phyloP scores from a whole-genome alignment of 73 alveolate species.

The Paramecium primaurelia region DNA sequence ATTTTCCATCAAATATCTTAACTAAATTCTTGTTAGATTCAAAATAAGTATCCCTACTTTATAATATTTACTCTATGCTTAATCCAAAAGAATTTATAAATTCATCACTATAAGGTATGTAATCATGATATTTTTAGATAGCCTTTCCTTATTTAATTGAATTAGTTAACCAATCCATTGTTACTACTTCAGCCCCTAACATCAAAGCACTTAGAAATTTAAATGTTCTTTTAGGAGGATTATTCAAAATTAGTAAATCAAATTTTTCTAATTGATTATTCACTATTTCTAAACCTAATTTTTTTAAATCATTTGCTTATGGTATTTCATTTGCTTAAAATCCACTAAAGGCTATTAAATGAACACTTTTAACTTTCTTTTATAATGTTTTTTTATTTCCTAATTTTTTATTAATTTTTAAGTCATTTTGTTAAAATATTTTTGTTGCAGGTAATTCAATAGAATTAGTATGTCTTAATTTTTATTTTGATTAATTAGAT shows the following conservation, averaged over 20 bases:
- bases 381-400: not conserved
- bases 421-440: not conserved
- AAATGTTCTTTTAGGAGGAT: conserved; percentile 4
- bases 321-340: not conserved
- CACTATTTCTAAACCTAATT: not conserved
- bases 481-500: not conserved
- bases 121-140: not conserved
- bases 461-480: not conserved
- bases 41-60: not conserved
- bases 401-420: not conserved
- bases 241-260: not conserved
- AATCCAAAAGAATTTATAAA: not conserved
- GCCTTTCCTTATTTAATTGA: not conserved
- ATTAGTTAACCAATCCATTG: not conserved
- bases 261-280: not conserved
- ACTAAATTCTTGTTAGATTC: not conserved
- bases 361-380: not conserved
- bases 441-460: not conserved
- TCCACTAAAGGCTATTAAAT: not conserved
- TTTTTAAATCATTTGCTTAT: not conserved
- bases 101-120: not conserved
- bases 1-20: not conserved
- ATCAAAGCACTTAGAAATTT: not conserved
- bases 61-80: not conserved
- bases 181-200: conserved; percentile 18